Percentiles rank a stretch among this genome's conserved stretches.
phyloP scores from a whole-genome alignment of 169 alveolate genomes.

The Blepharisma undulans region DNA sequence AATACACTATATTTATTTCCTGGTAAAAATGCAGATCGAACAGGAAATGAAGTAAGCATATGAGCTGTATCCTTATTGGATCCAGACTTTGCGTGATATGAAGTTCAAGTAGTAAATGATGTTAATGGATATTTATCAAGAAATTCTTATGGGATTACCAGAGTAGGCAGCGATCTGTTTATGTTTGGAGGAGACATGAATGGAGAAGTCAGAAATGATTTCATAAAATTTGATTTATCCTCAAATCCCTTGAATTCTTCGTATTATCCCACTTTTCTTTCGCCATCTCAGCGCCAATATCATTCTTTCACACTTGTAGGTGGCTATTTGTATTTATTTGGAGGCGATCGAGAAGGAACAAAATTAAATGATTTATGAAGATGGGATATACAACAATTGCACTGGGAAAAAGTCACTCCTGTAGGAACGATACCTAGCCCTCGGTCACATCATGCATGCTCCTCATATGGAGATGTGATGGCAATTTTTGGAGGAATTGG shows the following conservation, averaged over 20 bases:
- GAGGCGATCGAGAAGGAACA: neutral
- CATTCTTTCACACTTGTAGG: neutral
- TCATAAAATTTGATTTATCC: neutral
- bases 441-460: constrained; percentile 4
- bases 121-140: neutral
- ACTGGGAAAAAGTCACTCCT: neutral
- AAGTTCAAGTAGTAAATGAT: neutral
- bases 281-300: neutral
- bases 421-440: neutral
- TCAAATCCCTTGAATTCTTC: neutral
- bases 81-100: neutral
- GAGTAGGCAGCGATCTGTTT: neutral
- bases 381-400: neutral
- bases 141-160: neutral
- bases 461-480: constrained; percentile 4
- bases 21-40: neutral
- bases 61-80: neutral
- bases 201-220: neutral
- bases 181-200: neutral
- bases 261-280: neutral
- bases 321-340: neutral
- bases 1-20: neutral
- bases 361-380: constrained; percentile 22
- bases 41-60: neutral
- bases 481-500: constrained; percentile 22